phyloP scores from a whole-genome alignment of 2,329 filamentous ascomycete species.

The Aspergillus tubingensis region DNA sequence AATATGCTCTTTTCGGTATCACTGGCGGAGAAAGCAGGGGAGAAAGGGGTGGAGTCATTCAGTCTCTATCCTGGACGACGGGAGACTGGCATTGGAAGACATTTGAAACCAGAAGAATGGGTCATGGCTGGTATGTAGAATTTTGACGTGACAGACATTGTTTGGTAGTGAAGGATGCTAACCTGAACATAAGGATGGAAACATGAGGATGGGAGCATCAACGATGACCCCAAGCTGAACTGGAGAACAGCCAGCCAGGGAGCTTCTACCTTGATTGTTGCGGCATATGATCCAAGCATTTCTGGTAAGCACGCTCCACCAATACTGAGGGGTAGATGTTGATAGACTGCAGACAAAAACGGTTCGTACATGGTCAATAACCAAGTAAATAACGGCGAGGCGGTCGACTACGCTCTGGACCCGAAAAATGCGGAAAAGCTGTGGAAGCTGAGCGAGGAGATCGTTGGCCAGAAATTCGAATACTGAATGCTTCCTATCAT shows the following conservation, averaged over 20 bases:
- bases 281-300: not conserved
- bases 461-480: not conserved
- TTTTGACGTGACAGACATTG: too few relatives aligned
- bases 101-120: conserved; percentile 2
- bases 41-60: not conserved
- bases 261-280: not conserved
- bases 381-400: not conserved
- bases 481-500: not conserved
- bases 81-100: not conserved
- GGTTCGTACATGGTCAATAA: conserved; percentile 7
- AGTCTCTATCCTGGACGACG: conserved; percentile 7
- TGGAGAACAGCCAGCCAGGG: not conserved
- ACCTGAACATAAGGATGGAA: not conserved
- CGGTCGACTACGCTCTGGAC: not conserved
- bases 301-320: not conserved
- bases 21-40: not conserved
- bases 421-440: conserved; percentile 1
- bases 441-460: conserved; percentile 6
- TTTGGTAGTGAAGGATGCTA: not conserved
- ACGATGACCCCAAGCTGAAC: not conserved
- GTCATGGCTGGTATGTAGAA: not conserved
- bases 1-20: conserved; percentile 8
- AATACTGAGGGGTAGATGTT: not conserved
- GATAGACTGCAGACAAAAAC: not conserved
- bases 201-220: not conserved